Base-by-base conservation (phyloP, 73 alveolate species). In the Paramecium primaurelia region DNA sequence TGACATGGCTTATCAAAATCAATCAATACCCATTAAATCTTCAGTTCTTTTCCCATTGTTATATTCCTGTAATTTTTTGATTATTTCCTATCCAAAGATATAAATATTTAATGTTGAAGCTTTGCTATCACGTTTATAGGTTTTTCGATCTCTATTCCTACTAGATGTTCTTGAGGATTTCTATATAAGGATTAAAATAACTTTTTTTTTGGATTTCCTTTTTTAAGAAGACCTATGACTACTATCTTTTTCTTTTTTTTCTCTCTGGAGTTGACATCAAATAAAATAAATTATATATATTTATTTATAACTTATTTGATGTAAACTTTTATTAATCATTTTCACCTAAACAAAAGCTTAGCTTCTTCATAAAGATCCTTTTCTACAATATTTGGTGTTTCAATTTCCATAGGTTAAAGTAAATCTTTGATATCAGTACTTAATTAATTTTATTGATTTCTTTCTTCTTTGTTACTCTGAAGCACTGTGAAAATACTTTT, bases 131-230 rank as follows among this genome's bases (percentile, higher is more conserved):
- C 34, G 18, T 9, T 80, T 26, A 47, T 80, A 26, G 14, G 9
- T 80, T 64, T 80, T 49, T 25, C 30, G 45, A 11, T 45, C 71
- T 36, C 73, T 49, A 32, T 44, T 47, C 30, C 91, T 32, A 36
- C 77, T 44, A 3, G 77, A 25, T 0, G 91, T 10, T 9, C 73
- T n/a, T 49, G 71, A 45, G 12, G 47, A 45, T 47, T 49, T 80
- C 91, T 80, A 80, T 45, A 7, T 42, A 26, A 25, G 30, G 20
- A 47, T 45, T 45, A 80, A 42, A 12, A n/a, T 11, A 38, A 80
- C 91, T 42, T 80, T 80, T 64, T 80, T 80, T 80, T 80, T 80
- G 22, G 91, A 80, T 47, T 80, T 80, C 5, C 49, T 77, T 26
- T 80, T 80, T 22, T 71, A 80, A 18, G 75, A 26, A 25, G 91